A percentile compares a stretch with the other conserved stretches of the same genome.
phyloP scores from a whole-genome alignment of 306 rosid genomes.

The Hippophae gyantsensis region DNA sequence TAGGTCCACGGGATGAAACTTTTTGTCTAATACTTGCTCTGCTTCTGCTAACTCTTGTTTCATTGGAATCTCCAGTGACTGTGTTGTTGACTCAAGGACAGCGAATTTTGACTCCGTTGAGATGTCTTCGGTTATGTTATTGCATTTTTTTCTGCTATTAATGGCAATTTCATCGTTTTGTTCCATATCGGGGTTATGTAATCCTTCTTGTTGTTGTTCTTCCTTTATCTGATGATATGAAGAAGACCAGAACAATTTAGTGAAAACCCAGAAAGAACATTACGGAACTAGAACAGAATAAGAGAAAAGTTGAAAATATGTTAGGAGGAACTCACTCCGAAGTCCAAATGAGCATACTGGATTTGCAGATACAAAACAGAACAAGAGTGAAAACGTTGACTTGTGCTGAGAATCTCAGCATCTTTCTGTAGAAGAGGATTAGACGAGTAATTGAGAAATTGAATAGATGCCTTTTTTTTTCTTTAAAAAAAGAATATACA shows the following conservation, averaged over 20 bases:
- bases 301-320: slow-evolving; percentile 9
- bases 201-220: no score
- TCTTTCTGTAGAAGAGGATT: slow-evolving; percentile 33
- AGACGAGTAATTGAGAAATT: slow-evolving; percentile 22
- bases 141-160: no score
- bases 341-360: neutral
- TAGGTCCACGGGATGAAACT: slow-evolving; percentile 24
- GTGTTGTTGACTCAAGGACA: slow-evolving; percentile 10
- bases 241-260: neutral
- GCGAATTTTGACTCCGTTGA: slow-evolving; percentile 1
- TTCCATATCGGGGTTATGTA: neutral
- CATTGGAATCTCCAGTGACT: slow-evolving; percentile 15
- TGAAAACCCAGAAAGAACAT: slow-evolving; percentile 7
- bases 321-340: neutral
- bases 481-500: neutral
- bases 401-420: slow-evolving; percentile 22
- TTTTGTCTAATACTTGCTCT: slow-evolving; percentile 24
- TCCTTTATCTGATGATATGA: neutral
- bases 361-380: slow-evolving; percentile 8
- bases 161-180: neutral
- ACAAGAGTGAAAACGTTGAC: slow-evolving; percentile 26
- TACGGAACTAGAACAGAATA: slow-evolving; percentile 3
- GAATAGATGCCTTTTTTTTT: slow-evolving; percentile 3
- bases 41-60: slow-evolving; percentile 43
- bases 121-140: no score